Evolutionary conservation across 148 eudicot species (phyloP), one percentile per base, ranked within the genome.

Genomic region (Persicaria maculosa): DNA sequence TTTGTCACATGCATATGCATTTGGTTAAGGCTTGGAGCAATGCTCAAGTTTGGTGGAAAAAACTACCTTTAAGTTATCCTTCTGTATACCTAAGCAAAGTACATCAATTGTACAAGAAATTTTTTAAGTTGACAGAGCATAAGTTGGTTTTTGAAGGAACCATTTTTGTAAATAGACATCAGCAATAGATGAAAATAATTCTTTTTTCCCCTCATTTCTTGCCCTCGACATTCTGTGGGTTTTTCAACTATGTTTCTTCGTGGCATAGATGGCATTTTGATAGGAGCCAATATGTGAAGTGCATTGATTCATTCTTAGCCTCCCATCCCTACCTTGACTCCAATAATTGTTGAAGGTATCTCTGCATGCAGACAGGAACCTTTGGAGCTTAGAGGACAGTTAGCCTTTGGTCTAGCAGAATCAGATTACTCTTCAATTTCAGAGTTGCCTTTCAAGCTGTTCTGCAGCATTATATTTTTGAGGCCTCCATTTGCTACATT

Each of bases 1-100:
- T 68, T 68, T 68, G 72, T 68, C 72, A 68, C 50, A 45, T 68
- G 72, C 72, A 68, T 68, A 68, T 68, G 72, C 72, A 68, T 68
- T 68, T 44, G 47, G 72, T 4, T 68, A 68, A 16, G 47, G 72
- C 72, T 68, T 15, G 48, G 16, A 40, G 36, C 31, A 19, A 8
- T 58, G 64, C 8, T 58, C 7, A 16, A 54, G 16, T 17, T 54
- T 2, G 68, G 68, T 5, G 17, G n/a, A 40, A 12, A 15, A 40
- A 40, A 4, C 12, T 65, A 65, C 9, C 43, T 2, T 12, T 36
- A 65, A 65, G 19, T 14, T 43, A 65, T 40, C 67, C 67, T 65
- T 65, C 19, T 65, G 70, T 65, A 65, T 65, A 65, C 70, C 70
- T 65, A 65, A 46, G 8, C 40, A 36, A 46, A 22, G 54, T 71